phyloP scores from a whole-genome alignment of 83 land plant genomes.

The Diphasiastrum complanatum region DNA sequence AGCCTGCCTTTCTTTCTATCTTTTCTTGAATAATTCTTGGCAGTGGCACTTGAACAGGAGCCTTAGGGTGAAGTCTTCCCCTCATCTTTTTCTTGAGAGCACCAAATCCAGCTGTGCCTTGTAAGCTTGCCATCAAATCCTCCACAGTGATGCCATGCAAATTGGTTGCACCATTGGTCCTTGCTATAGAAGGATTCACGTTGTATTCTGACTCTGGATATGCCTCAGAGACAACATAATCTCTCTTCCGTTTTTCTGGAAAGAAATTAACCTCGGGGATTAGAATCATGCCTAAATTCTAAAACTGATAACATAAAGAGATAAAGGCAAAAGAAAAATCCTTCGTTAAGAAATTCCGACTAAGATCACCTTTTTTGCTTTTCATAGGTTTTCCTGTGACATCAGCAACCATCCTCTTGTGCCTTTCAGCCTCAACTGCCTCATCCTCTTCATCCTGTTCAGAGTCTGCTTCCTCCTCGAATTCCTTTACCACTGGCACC shows the following conservation, averaged over 20 bases:
- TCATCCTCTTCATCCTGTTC: conserved; percentile 28
- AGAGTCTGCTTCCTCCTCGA: conserved; percentile 18
- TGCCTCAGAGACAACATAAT: conserved; percentile 33
- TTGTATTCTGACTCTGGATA: conserved; percentile 62
- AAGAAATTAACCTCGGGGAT: neutral
- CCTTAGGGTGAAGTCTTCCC: conserved; percentile 44
- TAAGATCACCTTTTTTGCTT: conserved; percentile 4
- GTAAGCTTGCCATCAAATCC: conserved; percentile 62
- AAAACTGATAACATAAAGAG: neutral
- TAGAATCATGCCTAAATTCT: neutral
- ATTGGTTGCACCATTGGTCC: conserved; percentile 10
- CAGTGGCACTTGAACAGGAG: conserved; percentile 55
- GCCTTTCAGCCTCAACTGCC: conserved; percentile 34
- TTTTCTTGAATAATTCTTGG: conserved; percentile 51
- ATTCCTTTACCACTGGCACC: conserved; percentile 1
- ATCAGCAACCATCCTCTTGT: conserved; percentile 42
- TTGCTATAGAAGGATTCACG: conserved; percentile 34
- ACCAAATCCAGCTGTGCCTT: conserved; percentile 54
- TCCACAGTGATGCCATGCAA: conserved; percentile 36
- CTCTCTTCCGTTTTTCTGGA: conserved; percentile 29
- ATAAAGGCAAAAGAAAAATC: neutral
- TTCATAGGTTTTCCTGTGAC: conserved; percentile 22
- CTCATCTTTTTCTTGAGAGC: conserved; percentile 61
- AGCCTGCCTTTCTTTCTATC: conserved; percentile 65
- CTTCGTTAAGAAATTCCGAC: neutral